Evolutionary conservation across 345 rosid species (phyloP), one percentile per base, ranked within the genome.

Genomic region (Syzygium oleosum): DNA sequence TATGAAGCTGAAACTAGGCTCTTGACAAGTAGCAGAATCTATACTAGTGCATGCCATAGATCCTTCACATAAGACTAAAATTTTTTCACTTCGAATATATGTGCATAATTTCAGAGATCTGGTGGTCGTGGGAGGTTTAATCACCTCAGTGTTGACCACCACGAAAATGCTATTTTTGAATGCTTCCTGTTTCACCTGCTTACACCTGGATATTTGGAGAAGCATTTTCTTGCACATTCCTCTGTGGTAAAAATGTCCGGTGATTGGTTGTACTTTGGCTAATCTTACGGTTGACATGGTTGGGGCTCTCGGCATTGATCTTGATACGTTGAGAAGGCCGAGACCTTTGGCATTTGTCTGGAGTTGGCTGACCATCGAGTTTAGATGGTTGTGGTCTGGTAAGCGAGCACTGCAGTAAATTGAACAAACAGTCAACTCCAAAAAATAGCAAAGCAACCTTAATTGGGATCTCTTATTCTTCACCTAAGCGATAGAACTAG

Each of bases 141-240:
- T 68, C 79, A 68, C 79, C 79, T 68, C 38, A 61, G 79, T 17
- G 43, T 68, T 4, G 13, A 21, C 79, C 23, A 2, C 46, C 87
- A 38, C 65, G 63, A 80, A 68, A 29, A 68, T 34, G 84, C 77
- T 15, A 9, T 27, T 21, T 54, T 38, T 15, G 49, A 6, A 9
- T 84, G 38, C 34, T 68, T 21, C 54, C 38, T 51, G 34, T 49
- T n/a, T 55, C 22, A 21, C 59, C 16, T n/a, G 23, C 63, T 83
- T 59, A 61, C 38, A 54, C 49, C 85, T 87, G 93, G 87, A 94
- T 95, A 91, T 95, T 95, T 63, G 98, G 98, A 87, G 99, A 93
- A 84, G 91, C 90, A 90, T 95, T 94, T 88, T 97, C 98, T 38
- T 85, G 96, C 85, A 92, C 90, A 46, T 90, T 91, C 88, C 61